A percentile compares a stretch with the other conserved stretches of the same genome.
phyloP scores from a whole-genome alignment of 768 basidiomycete genomes.

The Boletus huronensis region DNA sequence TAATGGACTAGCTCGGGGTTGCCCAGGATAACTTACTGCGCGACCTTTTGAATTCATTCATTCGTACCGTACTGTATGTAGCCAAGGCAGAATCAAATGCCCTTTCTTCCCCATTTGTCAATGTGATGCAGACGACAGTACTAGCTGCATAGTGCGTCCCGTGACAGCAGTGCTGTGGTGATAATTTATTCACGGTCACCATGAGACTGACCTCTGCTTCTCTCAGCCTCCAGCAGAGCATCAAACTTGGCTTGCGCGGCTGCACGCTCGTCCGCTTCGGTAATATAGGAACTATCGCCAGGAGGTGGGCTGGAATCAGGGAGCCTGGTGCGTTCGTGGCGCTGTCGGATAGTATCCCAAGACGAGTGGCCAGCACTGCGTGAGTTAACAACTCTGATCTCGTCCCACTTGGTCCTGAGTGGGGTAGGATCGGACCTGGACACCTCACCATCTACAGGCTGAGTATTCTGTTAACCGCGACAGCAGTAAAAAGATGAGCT shows the following conservation, averaged over 20 bases:
- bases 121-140: background rate
- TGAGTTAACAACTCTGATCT: constrained; percentile 56
- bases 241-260: constrained; percentile 56
- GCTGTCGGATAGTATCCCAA: constrained; percentile 68
- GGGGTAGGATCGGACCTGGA: constrained; percentile 6
- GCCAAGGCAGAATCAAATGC: background rate
- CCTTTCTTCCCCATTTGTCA: background rate
- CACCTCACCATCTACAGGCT: constrained; percentile 4
- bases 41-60: constrained; percentile 3
- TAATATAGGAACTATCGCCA: constrained; percentile 1
- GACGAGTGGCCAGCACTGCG: constrained; percentile 45
- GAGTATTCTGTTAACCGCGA: background rate
- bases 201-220: constrained; percentile 34
- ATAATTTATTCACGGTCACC: constrained; percentile 7
- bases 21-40: constrained; percentile 3
- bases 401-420: constrained; percentile 54
- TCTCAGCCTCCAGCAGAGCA: constrained; percentile 55
- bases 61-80: constrained; percentile 7
- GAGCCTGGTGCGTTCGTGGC: constrained; percentile 39
- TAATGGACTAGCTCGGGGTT: constrained; percentile 9
- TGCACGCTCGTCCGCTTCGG: constrained; percentile 34
- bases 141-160: background rate
- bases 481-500: background rate
- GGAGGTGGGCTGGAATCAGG: constrained; percentile 10
- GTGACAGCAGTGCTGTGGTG: background rate